Conservation (phyloP, 2,329 filamentous ascomycete genomes). For the Fusarium chuoi region DNA sequence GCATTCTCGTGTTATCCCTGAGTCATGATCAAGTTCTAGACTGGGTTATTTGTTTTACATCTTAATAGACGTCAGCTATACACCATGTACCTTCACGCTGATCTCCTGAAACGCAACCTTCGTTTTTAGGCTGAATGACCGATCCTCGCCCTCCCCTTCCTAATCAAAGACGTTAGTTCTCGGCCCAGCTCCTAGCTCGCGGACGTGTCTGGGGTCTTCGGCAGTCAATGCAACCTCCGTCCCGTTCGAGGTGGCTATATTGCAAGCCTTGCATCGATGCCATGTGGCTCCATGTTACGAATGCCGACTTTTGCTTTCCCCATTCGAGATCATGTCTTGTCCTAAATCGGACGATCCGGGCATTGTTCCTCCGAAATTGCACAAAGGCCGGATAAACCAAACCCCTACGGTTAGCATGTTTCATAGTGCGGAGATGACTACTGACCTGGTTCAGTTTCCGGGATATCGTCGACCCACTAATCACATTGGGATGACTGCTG, state of each 20-base stretch:
- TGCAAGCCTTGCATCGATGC: neutral
- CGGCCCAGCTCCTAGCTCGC: neutral
- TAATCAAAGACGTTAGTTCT: neutral
- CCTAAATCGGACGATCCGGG: conserved; percentile 19
- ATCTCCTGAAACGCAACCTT: conserved; percentile 20
- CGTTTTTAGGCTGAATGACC: conserved; percentile 30
- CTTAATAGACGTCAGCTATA: conserved; percentile 9
- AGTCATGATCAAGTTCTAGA: neutral
- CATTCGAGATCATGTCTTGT: neutral
- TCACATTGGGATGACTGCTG: neutral
- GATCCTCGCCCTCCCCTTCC: conserved; percentile 2
- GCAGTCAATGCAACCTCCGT: conserved; percentile 20
- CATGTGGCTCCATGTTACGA: conserved; percentile 16
- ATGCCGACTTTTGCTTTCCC: neutral
- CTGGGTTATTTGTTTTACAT: neutral
- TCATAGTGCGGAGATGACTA: conserved; percentile 27
- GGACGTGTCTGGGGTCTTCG: conserved; percentile 7
- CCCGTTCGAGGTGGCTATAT: neutral
- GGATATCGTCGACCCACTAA: conserved; percentile 16
- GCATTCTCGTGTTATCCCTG: neutral
- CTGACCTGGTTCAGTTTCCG: neutral
- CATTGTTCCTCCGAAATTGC: conserved; percentile 30
- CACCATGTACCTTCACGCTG: neutral
- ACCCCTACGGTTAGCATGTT: conserved; percentile 3
- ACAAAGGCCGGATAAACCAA: conserved; percentile 24